Evolutionary conservation across 2,329 filamentous ascomycete genomes (phyloP).

Genomic region (Gyromitra esculenta): DNA sequence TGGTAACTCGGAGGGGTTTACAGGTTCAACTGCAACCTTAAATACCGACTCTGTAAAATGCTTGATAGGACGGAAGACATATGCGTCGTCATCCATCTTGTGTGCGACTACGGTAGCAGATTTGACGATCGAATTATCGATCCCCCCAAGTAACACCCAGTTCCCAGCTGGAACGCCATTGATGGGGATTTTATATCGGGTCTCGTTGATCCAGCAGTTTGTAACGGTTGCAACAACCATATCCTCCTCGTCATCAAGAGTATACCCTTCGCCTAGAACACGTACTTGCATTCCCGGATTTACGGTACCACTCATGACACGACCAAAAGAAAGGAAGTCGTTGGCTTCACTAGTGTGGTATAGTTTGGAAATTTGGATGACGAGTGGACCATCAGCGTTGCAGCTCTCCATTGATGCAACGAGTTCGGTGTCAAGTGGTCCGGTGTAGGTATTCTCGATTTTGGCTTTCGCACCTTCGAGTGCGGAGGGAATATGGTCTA

Average conservation of each 20-base stretch:
- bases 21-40: conserved; percentile 96
- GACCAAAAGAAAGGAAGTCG: conserved; percentile 86
- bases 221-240: conserved; percentile 88
- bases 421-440: conserved; percentile 82
- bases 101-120: conserved; percentile 88
- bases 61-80: conserved; percentile 90
- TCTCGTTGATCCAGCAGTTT: conserved; percentile 89
- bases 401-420: conserved; percentile 82
- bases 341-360: conserved; percentile 92
- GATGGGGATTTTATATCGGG: conserved; percentile 89
- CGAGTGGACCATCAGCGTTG: conserved; percentile 86
- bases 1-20: conserved; percentile 95
- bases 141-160: conserved; percentile 87
- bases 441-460: conserved; percentile 89
- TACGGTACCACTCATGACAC: conserved; percentile 91
- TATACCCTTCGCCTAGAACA: conserved; percentile 94
- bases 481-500: conserved; percentile 88
- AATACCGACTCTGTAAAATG: conserved; percentile 98
- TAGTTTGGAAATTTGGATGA: conserved; percentile 92
- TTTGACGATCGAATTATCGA: conserved; percentile 98
- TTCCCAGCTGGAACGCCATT: conserved; percentile 94
- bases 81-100: conserved; percentile 82
- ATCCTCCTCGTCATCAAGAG: conserved; percentile 95
- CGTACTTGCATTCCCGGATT: conserved; percentile 83
- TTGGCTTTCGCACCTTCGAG: conserved; percentile 78